Evolutionary conservation across 2,329 filamentous ascomycete genomes (phyloP), one percentile per base, ranked within the genome.

Genomic region (Monosporascus sp.): DNA sequence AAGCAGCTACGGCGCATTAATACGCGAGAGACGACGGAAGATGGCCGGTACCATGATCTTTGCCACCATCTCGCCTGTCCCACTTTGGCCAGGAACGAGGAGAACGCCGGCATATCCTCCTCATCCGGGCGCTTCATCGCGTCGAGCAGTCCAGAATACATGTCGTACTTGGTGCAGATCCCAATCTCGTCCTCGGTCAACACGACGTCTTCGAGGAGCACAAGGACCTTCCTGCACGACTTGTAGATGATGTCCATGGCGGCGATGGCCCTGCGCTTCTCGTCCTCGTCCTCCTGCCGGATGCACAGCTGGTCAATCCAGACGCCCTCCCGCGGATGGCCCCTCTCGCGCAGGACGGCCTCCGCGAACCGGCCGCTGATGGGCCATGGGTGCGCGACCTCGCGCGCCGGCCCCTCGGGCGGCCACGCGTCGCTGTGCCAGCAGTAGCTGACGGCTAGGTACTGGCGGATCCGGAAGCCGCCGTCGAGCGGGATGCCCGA

Each of bases 251-350:
- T 45, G n/a, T 52, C 52, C 52, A 52, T 49, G 37, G 44, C 51
- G 19, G 52, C 49, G 14, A 52, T 45, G 22, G 9, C n/a, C 31
- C 43, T 16, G 37, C 47, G 46, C 37, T 54, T 54, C 35, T 58
- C 53, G 3, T 27, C 38, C 16, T 24, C 37, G 22, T 58, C 40
- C 14, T 47, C 26, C 50, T 58, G 52, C 8, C 37, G 47, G 37
- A 58, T 56, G 37, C 56, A 53, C 37, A 58, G 43, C 31, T 45
- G 44, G 26, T 55, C 54, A 8, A 58, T 44, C 54, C 49, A 58
- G 3, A 58, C 49, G 17, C 45, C 54, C 46, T 51, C 54, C 19
- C 54, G 37, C 14, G 35, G 48, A 26, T 47, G 53, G 22, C 51
- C 51, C 20, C 54, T 51, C 38, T 56, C 35, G 16, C 47, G 27